Conservation (phyloP, 192 early-diverging fungal genomes). For the Coemansia sp. region DNA sequence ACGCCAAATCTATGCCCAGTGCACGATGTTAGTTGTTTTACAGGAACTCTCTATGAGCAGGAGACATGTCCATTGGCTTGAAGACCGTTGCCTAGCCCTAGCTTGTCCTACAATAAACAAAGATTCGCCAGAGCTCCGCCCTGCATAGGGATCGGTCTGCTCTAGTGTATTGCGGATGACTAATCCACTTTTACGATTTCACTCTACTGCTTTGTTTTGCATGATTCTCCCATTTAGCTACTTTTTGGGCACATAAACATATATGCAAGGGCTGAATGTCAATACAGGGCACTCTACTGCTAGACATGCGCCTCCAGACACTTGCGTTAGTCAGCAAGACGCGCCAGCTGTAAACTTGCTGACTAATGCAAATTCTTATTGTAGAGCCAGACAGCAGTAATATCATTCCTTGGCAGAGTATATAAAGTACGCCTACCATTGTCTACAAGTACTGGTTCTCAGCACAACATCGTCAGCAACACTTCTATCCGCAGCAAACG, state of each 20-base stretch:
- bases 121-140: not conserved
- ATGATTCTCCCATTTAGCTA: not conserved
- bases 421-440: not conserved
- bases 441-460: not conserved
- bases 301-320: too few relatives aligned
- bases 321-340: constrained; percentile 2
- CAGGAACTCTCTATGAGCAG: too few relatives aligned
- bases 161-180: not conserved
- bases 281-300: too few relatives aligned
- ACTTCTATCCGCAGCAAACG: constrained; percentile 2
- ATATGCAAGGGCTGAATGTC: not conserved
- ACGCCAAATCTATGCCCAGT: too few relatives aligned
- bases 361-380: too few relatives aligned
- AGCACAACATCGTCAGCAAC: not conserved
- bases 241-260: not conserved
- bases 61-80: too few relatives aligned
- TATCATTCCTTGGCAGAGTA: not conserved
- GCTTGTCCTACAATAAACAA: too few relatives aligned
- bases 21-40: too few relatives aligned
- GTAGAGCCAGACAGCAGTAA: too few relatives aligned
- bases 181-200: not conserved
- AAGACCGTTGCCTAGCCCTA: too few relatives aligned
- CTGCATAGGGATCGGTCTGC: not conserved
- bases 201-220: not conserved
- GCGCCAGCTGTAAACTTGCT: too few relatives aligned